Evolutionary conservation across 169 alveolate genomes (phyloP).

Genomic region (Cryptosporidium baileyi): DNA sequence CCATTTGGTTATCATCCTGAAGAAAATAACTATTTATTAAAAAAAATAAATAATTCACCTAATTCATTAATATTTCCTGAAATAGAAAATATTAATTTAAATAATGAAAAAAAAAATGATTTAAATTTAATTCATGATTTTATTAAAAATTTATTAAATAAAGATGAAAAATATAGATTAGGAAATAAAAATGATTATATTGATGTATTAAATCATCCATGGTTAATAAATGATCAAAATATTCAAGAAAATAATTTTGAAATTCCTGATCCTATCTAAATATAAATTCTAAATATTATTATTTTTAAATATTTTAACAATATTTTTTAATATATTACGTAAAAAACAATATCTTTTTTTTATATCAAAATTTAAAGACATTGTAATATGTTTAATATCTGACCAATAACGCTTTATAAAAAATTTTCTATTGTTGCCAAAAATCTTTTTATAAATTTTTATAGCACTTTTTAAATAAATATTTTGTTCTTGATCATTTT

Average conservation of each 20-base stretch:
- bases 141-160: neutral
- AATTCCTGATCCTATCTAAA: neutral
- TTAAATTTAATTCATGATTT: neutral
- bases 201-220: slow-evolving; percentile 14
- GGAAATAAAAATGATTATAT: neutral
- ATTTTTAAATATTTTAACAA: neutral
- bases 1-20: slow-evolving; percentile 69
- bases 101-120: neutral
- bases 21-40: slow-evolving; percentile 10
- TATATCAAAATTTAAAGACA: neutral
- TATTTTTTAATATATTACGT: neutral
- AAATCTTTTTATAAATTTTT: neutral
- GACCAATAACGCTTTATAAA: slow-evolving; percentile 53
- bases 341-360: neutral
- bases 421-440: slow-evolving; percentile 8
- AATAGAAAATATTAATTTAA: neutral
- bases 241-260: neutral
- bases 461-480: neutral
- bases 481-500: neutral
- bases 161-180: neutral
- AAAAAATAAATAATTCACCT: slow-evolving; percentile 43
- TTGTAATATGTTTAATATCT: neutral
- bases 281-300: neutral
- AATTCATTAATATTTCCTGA: slow-evolving; percentile 19
- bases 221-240: neutral